Percentiles rank a stretch among this genome's conserved stretches.
phyloP scores from a whole-genome alignment of 169 alveolate species.

The Plasmodium knowlesi region DNA sequence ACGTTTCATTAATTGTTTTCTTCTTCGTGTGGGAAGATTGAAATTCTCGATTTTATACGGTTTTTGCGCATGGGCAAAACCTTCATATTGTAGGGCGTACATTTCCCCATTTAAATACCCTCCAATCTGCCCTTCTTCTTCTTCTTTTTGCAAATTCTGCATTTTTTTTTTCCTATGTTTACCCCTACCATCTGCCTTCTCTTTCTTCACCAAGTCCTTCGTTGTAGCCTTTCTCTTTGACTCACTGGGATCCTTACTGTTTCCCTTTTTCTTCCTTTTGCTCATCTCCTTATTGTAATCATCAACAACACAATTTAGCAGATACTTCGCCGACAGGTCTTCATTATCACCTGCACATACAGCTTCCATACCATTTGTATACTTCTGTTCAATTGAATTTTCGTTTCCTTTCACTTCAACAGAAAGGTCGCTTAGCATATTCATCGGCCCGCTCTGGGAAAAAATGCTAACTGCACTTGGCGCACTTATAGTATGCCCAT shows the following conservation, averaged over 20 bases:
- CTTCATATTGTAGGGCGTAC: neutral
- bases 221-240: neutral
- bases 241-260: neutral
- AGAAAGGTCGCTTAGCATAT: neutral
- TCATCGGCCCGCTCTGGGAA: neutral
- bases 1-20: slow-evolving; percentile 6
- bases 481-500: neutral
- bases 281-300: slow-evolving; percentile 7
- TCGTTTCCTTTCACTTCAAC: neutral
- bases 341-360: neutral
- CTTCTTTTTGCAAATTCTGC: neutral
- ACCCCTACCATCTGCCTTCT: neutral
- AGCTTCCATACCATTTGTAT: slow-evolving; percentile 1
- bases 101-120: neutral
- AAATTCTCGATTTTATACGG: neutral
- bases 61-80: neutral
- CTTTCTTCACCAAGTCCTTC: neutral
- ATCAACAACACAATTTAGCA: neutral
- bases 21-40: neutral
- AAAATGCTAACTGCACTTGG: neutral
- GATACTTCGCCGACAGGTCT: slow-evolving; percentile 13
- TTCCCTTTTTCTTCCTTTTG: neutral
- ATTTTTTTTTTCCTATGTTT: neutral
- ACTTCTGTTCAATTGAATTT: neutral
- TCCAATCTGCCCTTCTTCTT: neutral